These are phyloP conservation scores for Geotrichum reessii DNA, from an alignment of 1,139 yeast genomes.

Conservation along the genomic window DNA sequence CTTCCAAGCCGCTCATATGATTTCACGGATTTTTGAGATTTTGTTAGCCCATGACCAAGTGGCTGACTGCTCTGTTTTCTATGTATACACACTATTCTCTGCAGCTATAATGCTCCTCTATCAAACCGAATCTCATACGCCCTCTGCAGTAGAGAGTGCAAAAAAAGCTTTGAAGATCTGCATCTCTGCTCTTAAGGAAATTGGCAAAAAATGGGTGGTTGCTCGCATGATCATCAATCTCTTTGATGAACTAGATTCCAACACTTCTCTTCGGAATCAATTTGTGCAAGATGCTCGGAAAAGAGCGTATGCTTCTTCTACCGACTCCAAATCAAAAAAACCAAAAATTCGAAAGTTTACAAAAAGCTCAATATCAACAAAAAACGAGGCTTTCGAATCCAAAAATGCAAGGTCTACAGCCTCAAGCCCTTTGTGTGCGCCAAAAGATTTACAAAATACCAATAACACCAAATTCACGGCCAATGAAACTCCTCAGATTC, in stretches of 20 bases:
- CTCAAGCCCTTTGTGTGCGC: background rate
- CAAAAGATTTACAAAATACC: background rate
- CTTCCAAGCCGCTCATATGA: conserved; percentile 79
- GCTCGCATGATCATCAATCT: conserved; percentile 37
- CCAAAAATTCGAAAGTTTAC: background rate
- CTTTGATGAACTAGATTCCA: conserved; percentile 31
- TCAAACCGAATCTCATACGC: conserved; percentile 60
- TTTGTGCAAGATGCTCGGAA: conserved; percentile 23
- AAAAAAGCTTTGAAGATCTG: conserved; percentile 51
- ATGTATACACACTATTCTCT: conserved; percentile 51
- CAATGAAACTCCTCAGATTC: no score
- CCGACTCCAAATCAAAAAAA: background rate
- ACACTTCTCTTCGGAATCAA: conserved; percentile 29
- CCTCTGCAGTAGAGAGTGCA: conserved; percentile 56
- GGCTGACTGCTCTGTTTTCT: conserved; percentile 52
- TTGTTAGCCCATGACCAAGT: conserved; percentile 50
- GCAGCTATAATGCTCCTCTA: conserved; percentile 70
- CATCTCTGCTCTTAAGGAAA: conserved; percentile 47
- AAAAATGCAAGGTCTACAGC: background rate
- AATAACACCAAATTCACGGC: background rate
- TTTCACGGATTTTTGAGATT: conserved; percentile 59
- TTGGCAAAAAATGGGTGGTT: conserved; percentile 44
- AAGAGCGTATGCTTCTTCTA: conserved; percentile 1
- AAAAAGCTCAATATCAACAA: background rate
- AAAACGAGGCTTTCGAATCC: background rate